Conservation (phyloP, 306 rosid species). For the Citrullus mucosospermus region DNA sequence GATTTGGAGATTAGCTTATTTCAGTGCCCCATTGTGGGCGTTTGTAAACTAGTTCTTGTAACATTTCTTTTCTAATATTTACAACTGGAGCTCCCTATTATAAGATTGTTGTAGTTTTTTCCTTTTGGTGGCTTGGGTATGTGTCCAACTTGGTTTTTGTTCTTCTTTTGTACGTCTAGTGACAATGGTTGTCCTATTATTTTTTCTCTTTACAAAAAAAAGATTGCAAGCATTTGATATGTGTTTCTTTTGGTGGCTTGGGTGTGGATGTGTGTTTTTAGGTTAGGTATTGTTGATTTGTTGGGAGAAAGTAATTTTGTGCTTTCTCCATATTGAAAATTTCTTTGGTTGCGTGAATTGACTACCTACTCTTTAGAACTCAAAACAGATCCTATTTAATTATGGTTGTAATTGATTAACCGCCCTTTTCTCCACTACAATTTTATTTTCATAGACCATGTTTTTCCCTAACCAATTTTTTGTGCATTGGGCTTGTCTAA, state of each 20-base stretch:
- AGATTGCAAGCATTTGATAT: background rate
- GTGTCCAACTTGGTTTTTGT: background rate
- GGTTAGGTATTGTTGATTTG: background rate
- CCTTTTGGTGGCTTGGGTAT: background rate
- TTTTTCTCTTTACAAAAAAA: background rate
- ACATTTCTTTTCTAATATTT: background rate
- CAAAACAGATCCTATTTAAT: too few species aligned
- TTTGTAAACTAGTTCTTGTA: background rate
- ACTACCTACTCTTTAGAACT: background rate
- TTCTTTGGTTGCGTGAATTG: background rate
- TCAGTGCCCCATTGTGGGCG: background rate
- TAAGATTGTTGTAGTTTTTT: background rate
- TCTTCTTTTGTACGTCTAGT: background rate
- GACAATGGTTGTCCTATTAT: background rate
- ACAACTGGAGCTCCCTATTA: background rate
- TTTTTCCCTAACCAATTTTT: background rate
- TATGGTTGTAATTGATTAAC: background rate
- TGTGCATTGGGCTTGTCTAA: background rate
- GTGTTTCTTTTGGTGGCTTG: background rate
- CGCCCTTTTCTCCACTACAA: background rate
- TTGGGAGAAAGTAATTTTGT: background rate
- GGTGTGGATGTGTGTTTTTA: background rate
- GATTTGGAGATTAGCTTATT: background rate
- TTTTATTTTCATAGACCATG: background rate
- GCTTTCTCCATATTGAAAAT: background rate